Base-by-base conservation (phyloP, 1,139 yeast species). In the Pichiaceae sp. region DNA sequence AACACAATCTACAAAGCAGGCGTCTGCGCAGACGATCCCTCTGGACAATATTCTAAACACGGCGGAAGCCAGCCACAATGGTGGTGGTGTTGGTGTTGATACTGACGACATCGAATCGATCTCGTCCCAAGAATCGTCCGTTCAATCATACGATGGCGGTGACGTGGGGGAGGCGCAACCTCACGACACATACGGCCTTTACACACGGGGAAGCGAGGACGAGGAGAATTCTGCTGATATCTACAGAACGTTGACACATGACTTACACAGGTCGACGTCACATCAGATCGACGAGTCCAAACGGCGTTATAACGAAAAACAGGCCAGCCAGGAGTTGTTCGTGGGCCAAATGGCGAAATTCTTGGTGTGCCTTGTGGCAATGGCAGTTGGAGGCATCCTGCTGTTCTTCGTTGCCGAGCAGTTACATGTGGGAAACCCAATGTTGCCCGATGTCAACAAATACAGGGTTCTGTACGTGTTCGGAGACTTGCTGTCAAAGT, bases 211-310 rank as follows among this genome's bases (percentile, higher is more conserved):
- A n/a, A n/a, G n/a, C 25, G 45, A 41, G 18, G 47, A 43, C 20
- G 48, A 46, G 24, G 49, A 43, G 7, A 49, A 46, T 12, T 17
- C 43, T 3, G 32, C 33, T 19, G 36, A 49, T 33, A 46, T 48
- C 4, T 49, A 50, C 32, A 34, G 44, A 7, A 41, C 40, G 19
- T 35, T 50, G 12, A 24, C 41, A n/a, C 35, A 40, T 7, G 43
- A 46, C 29, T 38, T 48, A 9, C 34, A 34, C 15, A 42, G 40
- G 29, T 42, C 44, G 6, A 24, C 41, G 9, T 32, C 38, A 14
- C 35, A 33, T 27, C 24, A 27, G 12, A 14, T 18, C 12, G 35
- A 33, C 17, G 35, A 33, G 18, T 11, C 25, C 7, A 27, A 19
- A 17, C 11, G 9, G 9, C 26, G 17, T 21, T 24, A 31, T 11